Base-by-base conservation (phyloP, 2,329 filamentous ascomycete genomes). In the Acarospora socialis region DNA sequence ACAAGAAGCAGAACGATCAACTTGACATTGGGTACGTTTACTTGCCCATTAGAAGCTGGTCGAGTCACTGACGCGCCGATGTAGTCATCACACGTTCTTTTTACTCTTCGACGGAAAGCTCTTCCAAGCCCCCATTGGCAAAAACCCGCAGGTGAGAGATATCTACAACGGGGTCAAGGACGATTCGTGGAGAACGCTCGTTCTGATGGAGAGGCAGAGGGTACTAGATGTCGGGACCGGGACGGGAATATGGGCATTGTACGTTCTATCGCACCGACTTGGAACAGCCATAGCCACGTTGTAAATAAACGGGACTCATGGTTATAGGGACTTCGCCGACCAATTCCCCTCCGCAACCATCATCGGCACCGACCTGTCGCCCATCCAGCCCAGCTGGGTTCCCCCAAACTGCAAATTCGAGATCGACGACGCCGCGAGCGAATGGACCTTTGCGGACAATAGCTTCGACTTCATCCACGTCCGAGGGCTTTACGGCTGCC, bases 311-410 rank as follows among this genome's bases (percentile, higher is more conserved):
- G n/a, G n/a, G 43, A 39, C 3, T 46, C 53, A 6, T 61, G 58
- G 57, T 53, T 54, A n/a, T n/a, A 50, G 44, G n/a, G 46, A 48
- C 22, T 43, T 53, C 27, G 51, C 48, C 30, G 39, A 59, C 42
- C 23, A 52, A 24, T 45, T 54, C 35, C 55, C 56, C 5, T 46
- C 46, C 15, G 56, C 61, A 9, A 44, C 49, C 16, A 54, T 68
- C 22, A 55, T 55, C 3, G 64, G 63, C 22, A 59, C 54, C 14
- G 62, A 66, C 41, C 54, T 66, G 27, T 61, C 57, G 1, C 61
- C 63, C 21, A 66, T 65, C 28, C 63, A 66, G 39, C 63, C 61
- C 3, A 45, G 48, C 34, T 59, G 57, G 52, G 56, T 64, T 1
- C 61, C 61, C 0, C 53, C 57, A 2, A 65, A 65, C 41, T 56